Base-by-base conservation (phyloP, 805 yeast species). In the Brettanomyces custersianus region DNA sequence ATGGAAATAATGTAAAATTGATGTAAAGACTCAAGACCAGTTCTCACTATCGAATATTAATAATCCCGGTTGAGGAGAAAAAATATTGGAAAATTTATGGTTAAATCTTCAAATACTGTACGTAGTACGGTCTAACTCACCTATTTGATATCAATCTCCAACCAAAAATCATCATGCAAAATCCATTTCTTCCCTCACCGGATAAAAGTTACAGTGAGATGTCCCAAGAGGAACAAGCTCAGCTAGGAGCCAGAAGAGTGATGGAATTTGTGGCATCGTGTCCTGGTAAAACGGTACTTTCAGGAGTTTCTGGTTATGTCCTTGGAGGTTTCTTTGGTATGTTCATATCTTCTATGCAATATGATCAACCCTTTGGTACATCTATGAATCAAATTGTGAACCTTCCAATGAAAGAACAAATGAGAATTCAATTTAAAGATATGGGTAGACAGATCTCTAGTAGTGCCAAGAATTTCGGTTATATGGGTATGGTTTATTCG, bases 261-360 rank as follows among this genome's bases (percentile, higher is more conserved):
- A 75, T 86, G 54, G 76, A 70, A 35, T 75, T 81, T 59, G 85
- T 88, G 87, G 73, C 80, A 44, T 83, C 95, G 5, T 90, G 98
- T 63, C 96, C 96, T 0, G 97, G 96, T 15, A 90, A 92, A 55
- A 75, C 95, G 0, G 79, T 70, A 18, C 77, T 88, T 68, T 81
- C 95, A 20, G 97, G 96, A 42, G 96, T 80, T 16, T 78, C 94
- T 11, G 97, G 97, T 17, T 90, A 85, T 60, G 88, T 80, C 26
- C 74, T 90, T 25, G 97, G 97, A 62, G 97, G 96, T 42, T 82
- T 88, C 40, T 87, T 90, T 58, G 96, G 97, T 43, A 63, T 92
- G 33, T 87, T 90, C 65, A 92, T 90, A 96, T 90, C 92, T 1
- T 71, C 77, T 10, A 78, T 78, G 85, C 76, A 88, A 0, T 85